Evolutionary conservation across 1,139 yeast species (phyloP), one percentile per base, ranked within the genome.

Genomic region (Saccharomyces pastorianus): DNA sequence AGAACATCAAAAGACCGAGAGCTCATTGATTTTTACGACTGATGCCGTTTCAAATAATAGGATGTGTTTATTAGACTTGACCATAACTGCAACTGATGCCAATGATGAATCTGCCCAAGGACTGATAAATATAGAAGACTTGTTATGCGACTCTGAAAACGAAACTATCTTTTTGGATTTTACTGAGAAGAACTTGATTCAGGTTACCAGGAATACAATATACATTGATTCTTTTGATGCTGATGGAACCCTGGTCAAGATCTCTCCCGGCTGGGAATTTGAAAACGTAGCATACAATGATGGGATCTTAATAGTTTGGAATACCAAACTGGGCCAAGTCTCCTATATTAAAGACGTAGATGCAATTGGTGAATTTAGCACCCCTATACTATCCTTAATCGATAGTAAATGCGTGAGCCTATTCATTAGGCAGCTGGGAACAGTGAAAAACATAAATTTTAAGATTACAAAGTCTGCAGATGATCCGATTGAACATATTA

Each of bases 121-220:
- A 38, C 32, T 60, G n/a, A 52, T 52, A 8, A 63, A 62, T 48
- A 38, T 63, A 8, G 62, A 62, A 34, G 64, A 62, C 51, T 44
- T 62, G 32, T 26, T 62, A 13, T 47, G 51, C n/a, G 52, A 55
- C n/a, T 48, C 47, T 20, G 48, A 26, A n/a, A 51, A 51, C 20
- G 52, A 47, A 26, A 55, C 60, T n/a, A 26, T 60, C 4, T 53
- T 49, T 3, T 46, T 53, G 6, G 53, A 56, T 27, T 55, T 58
- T 14, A 56, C 61, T 1, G 48, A 54, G 4, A 50, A 49, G 6
- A 51, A 34, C 27, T 34, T 60, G 28, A 54, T 63, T 26, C 66
- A 63, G 46, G 54, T 63, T 4, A 57, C 64, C 2, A 17, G 46
- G 7, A 42, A 34, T 11, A 38, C 51, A 1, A 49, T 63, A 1